Conservation (phyloP, 2,329 filamentous ascomycete species). For the Curvularia verruculosa region DNA sequence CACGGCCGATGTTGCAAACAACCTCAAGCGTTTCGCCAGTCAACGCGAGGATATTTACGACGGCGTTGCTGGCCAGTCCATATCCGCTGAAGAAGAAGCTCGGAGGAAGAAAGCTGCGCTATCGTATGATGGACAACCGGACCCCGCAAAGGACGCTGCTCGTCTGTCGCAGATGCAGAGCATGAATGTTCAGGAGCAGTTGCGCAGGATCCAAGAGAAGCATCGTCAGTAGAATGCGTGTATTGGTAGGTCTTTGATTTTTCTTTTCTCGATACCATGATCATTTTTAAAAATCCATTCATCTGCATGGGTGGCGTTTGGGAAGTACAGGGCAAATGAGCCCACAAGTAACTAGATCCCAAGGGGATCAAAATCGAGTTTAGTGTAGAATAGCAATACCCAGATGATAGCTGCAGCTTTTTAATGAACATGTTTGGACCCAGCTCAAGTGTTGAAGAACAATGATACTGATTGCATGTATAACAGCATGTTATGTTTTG, state of each 20-base stretch:
- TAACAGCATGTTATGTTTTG: not conserved
- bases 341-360: not conserved
- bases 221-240: constrained; percentile 28
- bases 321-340: constrained; percentile 3
- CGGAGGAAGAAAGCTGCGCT: constrained; percentile 77
- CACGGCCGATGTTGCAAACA: constrained; percentile 86
- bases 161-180: constrained; percentile 60
- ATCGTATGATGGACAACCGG: constrained; percentile 68
- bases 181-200: constrained; percentile 82
- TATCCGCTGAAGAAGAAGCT: constrained; percentile 74
- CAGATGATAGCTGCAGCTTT: not conserved
- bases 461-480: not conserved
- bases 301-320: constrained; percentile 19
- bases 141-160: constrained; percentile 61
- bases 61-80: constrained; percentile 67
- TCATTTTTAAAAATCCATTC: constrained; percentile 2
- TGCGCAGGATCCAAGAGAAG: constrained; percentile 70
- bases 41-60: constrained; percentile 90
- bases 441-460: not conserved
- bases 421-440: not conserved
- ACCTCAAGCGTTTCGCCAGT: constrained; percentile 91
- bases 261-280: constrained; percentile 2
- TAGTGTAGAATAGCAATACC: constrained; percentile 3
- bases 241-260: constrained; percentile 6
- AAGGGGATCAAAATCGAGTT: not conserved